Conservation (phyloP, 2,329 filamentous ascomycete genomes). For the Aspergillus ochraceus region DNA sequence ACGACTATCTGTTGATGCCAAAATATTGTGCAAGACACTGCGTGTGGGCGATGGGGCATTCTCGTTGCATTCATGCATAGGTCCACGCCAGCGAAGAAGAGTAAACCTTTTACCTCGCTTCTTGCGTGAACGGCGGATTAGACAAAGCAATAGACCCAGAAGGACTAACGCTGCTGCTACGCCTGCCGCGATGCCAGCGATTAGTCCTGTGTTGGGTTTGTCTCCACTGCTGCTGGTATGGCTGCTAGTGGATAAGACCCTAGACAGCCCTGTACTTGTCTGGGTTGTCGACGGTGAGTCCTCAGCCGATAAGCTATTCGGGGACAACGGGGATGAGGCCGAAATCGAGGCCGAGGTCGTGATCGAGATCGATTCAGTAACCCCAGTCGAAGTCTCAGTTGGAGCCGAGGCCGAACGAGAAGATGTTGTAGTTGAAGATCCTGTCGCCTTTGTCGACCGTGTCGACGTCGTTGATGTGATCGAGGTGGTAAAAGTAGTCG, state of each 20-base stretch:
- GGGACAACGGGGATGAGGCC: not conserved
- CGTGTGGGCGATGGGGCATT: not conserved
- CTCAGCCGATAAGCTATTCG: too few relatives aligned
- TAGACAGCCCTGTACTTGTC: not conserved
- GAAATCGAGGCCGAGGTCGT: not conserved
- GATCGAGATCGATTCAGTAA: not conserved
- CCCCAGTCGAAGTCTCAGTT: slow-evolving; percentile 1
- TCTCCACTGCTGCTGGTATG: not conserved
- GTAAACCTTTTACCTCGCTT: not conserved
- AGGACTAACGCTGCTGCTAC: not conserved
- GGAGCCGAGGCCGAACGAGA: not conserved
- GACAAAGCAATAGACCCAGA: not conserved
- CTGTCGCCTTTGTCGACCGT: not conserved
- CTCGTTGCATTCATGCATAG: not conserved
- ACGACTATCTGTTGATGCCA: not conserved
- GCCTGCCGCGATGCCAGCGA: not conserved
- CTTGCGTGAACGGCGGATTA: not conserved
- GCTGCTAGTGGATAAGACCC: not conserved
- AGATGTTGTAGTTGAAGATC: not conserved
- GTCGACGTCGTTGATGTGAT: not conserved
- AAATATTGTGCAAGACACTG: not conserved
- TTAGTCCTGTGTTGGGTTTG: not conserved
- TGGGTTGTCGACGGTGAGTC: not conserved
- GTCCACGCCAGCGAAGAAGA: not conserved
- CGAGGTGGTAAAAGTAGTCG: slow-evolving; percentile 1